Conservation (phyloP, 768 basidiomycete genomes). For the Chiua virens region DNA sequence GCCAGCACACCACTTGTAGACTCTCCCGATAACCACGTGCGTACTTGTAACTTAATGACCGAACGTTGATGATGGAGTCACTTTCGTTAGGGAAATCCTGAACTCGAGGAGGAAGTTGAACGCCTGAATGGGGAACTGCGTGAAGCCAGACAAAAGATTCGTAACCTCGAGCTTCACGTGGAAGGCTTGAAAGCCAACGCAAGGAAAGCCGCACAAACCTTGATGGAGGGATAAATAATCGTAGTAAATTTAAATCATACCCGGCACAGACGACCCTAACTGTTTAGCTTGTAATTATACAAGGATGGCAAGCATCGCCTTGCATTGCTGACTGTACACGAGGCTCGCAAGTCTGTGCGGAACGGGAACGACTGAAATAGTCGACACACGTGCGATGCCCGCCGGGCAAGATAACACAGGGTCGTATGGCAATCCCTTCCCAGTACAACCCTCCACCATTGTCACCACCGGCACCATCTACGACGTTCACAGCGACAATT, state of each 20-base stretch:
- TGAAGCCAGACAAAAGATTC: slow-evolving; percentile 78
- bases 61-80: not conserved
- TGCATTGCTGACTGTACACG: not conserved
- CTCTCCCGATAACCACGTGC: slow-evolving; percentile 29
- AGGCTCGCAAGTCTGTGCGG: not conserved
- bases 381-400: slow-evolving; percentile 16
- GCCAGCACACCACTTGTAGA: not conserved
- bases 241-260: not conserved
- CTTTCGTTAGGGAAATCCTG: slow-evolving; percentile 15
- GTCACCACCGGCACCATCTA: not conserved
- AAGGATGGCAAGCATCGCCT: too few relatives aligned
- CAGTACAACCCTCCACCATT: too few relatives aligned
- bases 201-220: slow-evolving; percentile 67
- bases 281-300: not conserved
- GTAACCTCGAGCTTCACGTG: slow-evolving; percentile 81
- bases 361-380: not conserved
- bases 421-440: too few relatives aligned
- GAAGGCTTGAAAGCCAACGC: slow-evolving; percentile 76
- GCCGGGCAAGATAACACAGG: not conserved
- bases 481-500: not conserved
- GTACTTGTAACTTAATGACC: slow-evolving; percentile 19
- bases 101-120: slow-evolving; percentile 57
- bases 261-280: not conserved
- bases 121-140: slow-evolving; percentile 65
- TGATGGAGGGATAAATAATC: slow-evolving; percentile 35